Evolutionary conservation across 1,284 basidiomycete genomes (phyloP).

Genomic region (Apiotrichum montevideense): DNA sequence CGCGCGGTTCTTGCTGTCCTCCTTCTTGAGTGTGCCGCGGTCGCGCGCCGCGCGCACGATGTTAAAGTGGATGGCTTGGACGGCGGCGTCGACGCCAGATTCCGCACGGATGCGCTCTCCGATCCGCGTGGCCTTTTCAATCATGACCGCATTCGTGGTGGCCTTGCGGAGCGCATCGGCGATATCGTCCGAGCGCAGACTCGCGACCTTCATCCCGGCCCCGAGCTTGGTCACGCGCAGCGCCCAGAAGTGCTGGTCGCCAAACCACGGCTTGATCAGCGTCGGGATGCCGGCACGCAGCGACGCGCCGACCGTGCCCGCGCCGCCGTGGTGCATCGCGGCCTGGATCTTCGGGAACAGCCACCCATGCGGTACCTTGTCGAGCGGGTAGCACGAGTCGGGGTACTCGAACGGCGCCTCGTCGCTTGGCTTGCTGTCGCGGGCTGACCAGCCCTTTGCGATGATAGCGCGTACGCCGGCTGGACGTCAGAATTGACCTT

Average conservation of each 20-base stretch:
- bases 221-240: constrained; percentile 59
- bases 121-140: constrained; percentile 58
- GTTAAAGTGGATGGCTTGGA: constrained; percentile 34
- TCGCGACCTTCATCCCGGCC: constrained; percentile 53
- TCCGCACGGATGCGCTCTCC: constrained; percentile 59
- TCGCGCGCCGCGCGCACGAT: constrained; percentile 33
- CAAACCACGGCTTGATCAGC: constrained; percentile 66
- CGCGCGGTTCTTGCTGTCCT: constrained; percentile 1
- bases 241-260: constrained; percentile 68
- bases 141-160: constrained; percentile 56
- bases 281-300: constrained; percentile 67
- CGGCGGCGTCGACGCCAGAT: constrained; percentile 41
- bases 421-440: constrained; percentile 47
- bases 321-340: constrained; percentile 65
- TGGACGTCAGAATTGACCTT: constrained; percentile 21
- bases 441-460: constrained; percentile 68
- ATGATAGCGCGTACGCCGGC: constrained; percentile 65
- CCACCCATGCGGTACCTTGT: constrained; percentile 74
- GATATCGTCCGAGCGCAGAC: constrained; percentile 53
- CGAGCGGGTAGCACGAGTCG: constrained; percentile 48
- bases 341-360: constrained; percentile 58
- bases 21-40: constrained; percentile 6
- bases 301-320: constrained; percentile 64
- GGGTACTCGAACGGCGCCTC: constrained; percentile 48
- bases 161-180: constrained; percentile 55